Percentiles rank a stretch among this genome's conserved stretches.
Evolutionary conservation across 2,329 filamentous ascomycete species (phyloP).

Genomic region (Epichloe sp.): DNA sequence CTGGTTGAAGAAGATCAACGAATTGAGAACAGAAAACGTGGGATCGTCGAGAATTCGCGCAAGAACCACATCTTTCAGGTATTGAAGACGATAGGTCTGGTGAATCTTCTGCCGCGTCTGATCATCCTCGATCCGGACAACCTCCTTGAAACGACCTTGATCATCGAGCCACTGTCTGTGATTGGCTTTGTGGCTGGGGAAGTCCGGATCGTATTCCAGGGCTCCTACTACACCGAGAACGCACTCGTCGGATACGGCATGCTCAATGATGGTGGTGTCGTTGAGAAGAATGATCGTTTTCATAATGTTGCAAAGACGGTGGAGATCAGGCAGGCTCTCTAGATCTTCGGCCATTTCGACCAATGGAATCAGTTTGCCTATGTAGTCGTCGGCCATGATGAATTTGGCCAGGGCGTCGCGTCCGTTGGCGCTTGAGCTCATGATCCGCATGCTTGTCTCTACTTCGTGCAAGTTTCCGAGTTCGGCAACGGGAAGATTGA

Average conservation of each 20-base stretch:
- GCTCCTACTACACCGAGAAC: slow-evolving; percentile 89
- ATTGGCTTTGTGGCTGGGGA: slow-evolving; percentile 93
- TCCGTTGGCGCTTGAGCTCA: slow-evolving; percentile 60
- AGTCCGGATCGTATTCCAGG: slow-evolving; percentile 95
- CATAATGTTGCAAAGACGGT: slow-evolving; percentile 94
- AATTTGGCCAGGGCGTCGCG: slow-evolving; percentile 81
- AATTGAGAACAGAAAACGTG: slow-evolving; percentile 94
- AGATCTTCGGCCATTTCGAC: slow-evolving; percentile 84
- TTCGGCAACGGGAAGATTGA: slow-evolving; percentile 66
- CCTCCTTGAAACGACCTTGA: slow-evolving; percentile 86
- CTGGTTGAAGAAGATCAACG: slow-evolving; percentile 97
- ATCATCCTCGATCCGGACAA: slow-evolving; percentile 79
- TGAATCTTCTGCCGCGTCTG: slow-evolving; percentile 82
- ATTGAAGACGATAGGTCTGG: slow-evolving; percentile 89
- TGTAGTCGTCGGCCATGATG: slow-evolving; percentile 75
- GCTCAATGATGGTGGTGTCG: slow-evolving; percentile 88
- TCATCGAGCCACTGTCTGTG: slow-evolving; percentile 87
- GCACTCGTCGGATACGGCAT: slow-evolving; percentile 78
- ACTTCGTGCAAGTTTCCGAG: slow-evolving; percentile 76
- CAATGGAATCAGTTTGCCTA: slow-evolving; percentile 71
- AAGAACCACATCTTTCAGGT: slow-evolving; percentile 95
- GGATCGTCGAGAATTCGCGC: slow-evolving; percentile 94
- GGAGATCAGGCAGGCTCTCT: slow-evolving; percentile 74
- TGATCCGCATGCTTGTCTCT: slow-evolving; percentile 68
- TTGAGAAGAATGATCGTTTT: slow-evolving; percentile 91